These are phyloP conservation scores for Rhinocladiella similis DNA, from an alignment of 2,329 filamentous ascomycete genomes.

Conservation along the genomic window DNA sequence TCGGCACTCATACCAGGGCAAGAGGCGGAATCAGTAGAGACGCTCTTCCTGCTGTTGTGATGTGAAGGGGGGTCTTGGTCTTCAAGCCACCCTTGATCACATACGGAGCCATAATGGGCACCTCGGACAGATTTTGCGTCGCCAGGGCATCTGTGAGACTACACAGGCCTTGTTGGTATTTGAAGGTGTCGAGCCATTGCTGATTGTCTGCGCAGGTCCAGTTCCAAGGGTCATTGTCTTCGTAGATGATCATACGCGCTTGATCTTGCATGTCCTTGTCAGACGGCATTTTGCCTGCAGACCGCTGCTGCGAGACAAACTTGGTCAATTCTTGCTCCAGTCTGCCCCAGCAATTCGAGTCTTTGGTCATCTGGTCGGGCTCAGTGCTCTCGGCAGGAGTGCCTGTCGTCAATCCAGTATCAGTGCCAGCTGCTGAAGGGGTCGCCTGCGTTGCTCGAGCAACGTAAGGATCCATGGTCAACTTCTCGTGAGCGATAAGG, in stretches of 20 bases:
- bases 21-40: constrained; percentile 13
- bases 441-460: constrained; percentile 17
- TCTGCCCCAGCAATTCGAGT: constrained; percentile 42
- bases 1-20: constrained; percentile 8
- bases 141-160: constrained; percentile 16
- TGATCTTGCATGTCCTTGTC: constrained; percentile 35
- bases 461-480: constrained; percentile 32
- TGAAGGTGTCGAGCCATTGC: constrained; percentile 47
- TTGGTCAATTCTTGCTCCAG: constrained; percentile 42
- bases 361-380: constrained; percentile 28
- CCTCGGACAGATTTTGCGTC: constrained; percentile 30
- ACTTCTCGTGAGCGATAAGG: constrained; percentile 37
- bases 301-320: constrained; percentile 39
- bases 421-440: constrained; percentile 17
- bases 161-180: constrained; percentile 43
- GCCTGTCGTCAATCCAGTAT: constrained; percentile 22
- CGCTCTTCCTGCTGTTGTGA: constrained; percentile 3
- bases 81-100: constrained; percentile 41
- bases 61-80: constrained; percentile 32
- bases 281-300: constrained; percentile 38
- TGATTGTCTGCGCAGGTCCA: constrained; percentile 49
- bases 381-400: constrained; percentile 22
- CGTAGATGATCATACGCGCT: constrained; percentile 34
- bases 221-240: constrained; percentile 36
- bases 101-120: constrained; percentile 46